Evolutionary conservation across 495 filamentous ascomycete species (phyloP).

Genomic region (Choiromyces venosus): DNA sequence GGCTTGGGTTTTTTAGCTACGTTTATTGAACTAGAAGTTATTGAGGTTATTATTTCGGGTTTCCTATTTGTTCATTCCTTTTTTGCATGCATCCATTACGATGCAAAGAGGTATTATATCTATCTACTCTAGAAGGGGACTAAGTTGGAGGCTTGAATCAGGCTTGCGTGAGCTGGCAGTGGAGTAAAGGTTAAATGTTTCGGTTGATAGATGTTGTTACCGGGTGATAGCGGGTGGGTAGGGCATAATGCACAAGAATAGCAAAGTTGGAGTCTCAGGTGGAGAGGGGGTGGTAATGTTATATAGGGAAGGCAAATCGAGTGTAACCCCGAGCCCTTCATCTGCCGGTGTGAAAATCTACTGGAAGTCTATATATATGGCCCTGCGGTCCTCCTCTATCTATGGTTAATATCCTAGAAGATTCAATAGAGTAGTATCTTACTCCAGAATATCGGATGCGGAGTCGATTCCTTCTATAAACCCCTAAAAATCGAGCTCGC

Average conservation of each 20-base stretch:
- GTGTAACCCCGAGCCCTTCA: not conserved
- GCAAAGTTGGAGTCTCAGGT: not conserved
- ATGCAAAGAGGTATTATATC: not conserved
- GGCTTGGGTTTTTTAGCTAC: not conserved
- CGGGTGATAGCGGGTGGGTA: not conserved
- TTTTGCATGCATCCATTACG: not conserved
- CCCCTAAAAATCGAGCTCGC: not conserved
- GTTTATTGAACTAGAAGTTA: not conserved
- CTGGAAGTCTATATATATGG: not conserved
- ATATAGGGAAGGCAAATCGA: not conserved
- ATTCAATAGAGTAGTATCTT: not conserved
- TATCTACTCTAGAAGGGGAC: not conserved
- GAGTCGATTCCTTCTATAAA: not conserved
- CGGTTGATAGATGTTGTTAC: not conserved
- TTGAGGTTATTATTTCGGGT: not conserved
- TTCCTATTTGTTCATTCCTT: constrained; percentile 9
- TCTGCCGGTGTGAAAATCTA: not conserved
- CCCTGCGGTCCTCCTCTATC: not conserved
- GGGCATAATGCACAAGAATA: not conserved
- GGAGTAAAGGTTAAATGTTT: not conserved
- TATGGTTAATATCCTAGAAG: not conserved
- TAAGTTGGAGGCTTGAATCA: not conserved
- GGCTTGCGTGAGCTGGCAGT: not conserved
- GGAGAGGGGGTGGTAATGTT: not conserved
- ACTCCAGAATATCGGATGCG: not conserved